A percentile compares a stretch with the other conserved stretches of the same genome.
phyloP scores from a whole-genome alignment of 371 early-diverging fungal species.

The Chytridium lagenaria region DNA sequence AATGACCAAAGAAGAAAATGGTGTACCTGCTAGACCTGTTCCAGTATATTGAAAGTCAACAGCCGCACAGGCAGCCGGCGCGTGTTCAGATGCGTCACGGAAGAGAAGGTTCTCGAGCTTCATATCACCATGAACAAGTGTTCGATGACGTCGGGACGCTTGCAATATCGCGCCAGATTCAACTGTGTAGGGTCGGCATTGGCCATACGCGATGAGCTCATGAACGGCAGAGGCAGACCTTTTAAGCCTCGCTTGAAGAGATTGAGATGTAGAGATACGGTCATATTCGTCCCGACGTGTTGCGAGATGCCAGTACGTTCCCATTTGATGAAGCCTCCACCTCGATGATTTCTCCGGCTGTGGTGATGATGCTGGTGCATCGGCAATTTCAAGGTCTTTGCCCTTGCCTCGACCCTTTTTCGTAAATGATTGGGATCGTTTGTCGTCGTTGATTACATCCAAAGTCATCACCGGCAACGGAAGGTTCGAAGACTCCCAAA shows the following conservation, averaged over 20 bases:
- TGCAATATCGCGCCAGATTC: too few relatives aligned
- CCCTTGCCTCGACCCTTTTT: not conserved
- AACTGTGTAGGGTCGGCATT: not conserved
- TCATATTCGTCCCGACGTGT: not conserved
- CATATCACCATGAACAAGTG: constrained; percentile 8
- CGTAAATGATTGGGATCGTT: not conserved
- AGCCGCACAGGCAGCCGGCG: not conserved
- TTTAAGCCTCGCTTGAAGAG: not conserved
- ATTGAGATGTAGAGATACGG: not conserved
- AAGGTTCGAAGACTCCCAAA: not conserved
- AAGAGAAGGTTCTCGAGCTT: constrained; percentile 16
- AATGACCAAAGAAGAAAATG: too few relatives aligned
- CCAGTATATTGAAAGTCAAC: constrained; percentile 16
- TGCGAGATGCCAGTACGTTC: constrained; percentile 11
- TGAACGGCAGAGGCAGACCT: not conserved
- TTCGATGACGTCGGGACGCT: not conserved
- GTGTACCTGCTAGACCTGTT: constrained; percentile 10
- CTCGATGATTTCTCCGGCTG: too few relatives aligned
- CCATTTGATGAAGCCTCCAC: not conserved
- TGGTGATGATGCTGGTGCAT: too few relatives aligned
- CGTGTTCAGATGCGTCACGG: not conserved
- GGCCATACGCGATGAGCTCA: constrained; percentile 1
- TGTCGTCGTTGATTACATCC: not conserved
- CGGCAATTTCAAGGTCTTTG: not conserved
- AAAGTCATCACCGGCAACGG: not conserved